A percentile compares a stretch with the other conserved stretches of the same genome.
Conservation (phyloP, 495 filamentous ascomycete species). For the Hamigera avellanea region DNA sequence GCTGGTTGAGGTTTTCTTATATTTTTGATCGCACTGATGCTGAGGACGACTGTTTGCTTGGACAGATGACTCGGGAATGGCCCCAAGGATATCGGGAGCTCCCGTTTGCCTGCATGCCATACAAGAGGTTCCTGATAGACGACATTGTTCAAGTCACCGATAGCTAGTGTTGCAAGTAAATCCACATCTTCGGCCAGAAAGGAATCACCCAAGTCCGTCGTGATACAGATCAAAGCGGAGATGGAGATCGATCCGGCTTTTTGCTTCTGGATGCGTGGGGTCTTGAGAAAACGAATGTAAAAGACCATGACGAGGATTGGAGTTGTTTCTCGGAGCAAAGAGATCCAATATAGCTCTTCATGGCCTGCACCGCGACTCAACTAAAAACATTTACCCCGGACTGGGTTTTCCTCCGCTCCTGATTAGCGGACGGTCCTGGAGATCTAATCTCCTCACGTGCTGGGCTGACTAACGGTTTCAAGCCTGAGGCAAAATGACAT, state of each 20-base stretch:
- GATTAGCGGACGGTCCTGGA: neutral
- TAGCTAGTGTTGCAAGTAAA: conserved; percentile 38
- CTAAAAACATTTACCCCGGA: no score
- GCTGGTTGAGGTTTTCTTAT: conserved; percentile 3
- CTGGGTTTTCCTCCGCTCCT: neutral
- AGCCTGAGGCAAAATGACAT: conserved; percentile 1
- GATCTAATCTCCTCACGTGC: neutral
- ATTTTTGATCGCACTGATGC: conserved; percentile 8
- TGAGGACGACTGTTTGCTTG: conserved; percentile 17
- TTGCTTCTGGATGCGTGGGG: conserved; percentile 38
- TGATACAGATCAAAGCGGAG: conserved; percentile 61
- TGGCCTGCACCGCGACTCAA: no score
- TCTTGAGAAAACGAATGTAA: conserved; percentile 67
- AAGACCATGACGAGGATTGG: conserved; percentile 35
- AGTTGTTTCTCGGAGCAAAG: no score
- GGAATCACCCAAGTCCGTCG: conserved; percentile 80
- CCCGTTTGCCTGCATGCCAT: conserved; percentile 46
- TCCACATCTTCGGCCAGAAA: conserved; percentile 58
- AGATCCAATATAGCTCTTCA: no score
- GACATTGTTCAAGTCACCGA: conserved; percentile 18
- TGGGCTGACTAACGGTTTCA: neutral
- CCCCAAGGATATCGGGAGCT: conserved; percentile 27
- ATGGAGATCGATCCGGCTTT: conserved; percentile 23
- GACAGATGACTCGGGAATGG: conserved; percentile 17
- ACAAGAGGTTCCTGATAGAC: conserved; percentile 31